Percentiles rank a stretch among this genome's conserved stretches.
Evolutionary conservation across 345 rosid species (phyloP).

Genomic region (Pistacia integerrima): DNA sequence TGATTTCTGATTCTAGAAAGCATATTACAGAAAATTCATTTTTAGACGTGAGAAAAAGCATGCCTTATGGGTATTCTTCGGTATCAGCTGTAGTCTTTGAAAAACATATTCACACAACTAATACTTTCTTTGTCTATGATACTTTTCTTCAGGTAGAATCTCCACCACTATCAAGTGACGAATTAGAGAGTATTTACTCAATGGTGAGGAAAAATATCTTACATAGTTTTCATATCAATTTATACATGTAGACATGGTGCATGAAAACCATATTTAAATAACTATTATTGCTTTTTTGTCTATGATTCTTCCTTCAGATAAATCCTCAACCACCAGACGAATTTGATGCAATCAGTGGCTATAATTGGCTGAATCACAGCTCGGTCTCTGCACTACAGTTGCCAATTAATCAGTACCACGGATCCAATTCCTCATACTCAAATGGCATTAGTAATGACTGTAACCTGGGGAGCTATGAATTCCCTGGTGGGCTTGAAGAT

Average conservation of each 20-base stretch:
- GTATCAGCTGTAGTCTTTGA: background rate
- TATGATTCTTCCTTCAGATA: background rate
- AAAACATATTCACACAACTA: background rate
- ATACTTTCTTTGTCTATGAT: background rate
- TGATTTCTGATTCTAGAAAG: background rate
- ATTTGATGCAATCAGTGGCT: background rate
- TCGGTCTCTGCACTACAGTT: background rate
- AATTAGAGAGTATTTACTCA: too few relatives aligned
- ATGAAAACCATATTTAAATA: background rate
- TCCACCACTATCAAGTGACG: background rate
- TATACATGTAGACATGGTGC: background rate
- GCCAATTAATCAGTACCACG: background rate
- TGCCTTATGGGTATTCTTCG: background rate
- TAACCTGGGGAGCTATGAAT: background rate
- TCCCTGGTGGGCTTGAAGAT: background rate
- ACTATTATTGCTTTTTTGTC: background rate
- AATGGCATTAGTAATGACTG: too few relatives aligned
- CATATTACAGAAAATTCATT: slow-evolving; percentile 2
- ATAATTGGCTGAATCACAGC: background rate
- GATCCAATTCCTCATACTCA: background rate
- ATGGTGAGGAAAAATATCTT: background rate
- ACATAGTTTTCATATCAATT: background rate
- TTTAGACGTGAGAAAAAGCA: background rate
- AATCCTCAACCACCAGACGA: background rate
- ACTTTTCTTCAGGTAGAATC: background rate